phyloP scores from a whole-genome alignment of 1,284 basidiomycete species.

The Gastroboletus turbinatus region DNA sequence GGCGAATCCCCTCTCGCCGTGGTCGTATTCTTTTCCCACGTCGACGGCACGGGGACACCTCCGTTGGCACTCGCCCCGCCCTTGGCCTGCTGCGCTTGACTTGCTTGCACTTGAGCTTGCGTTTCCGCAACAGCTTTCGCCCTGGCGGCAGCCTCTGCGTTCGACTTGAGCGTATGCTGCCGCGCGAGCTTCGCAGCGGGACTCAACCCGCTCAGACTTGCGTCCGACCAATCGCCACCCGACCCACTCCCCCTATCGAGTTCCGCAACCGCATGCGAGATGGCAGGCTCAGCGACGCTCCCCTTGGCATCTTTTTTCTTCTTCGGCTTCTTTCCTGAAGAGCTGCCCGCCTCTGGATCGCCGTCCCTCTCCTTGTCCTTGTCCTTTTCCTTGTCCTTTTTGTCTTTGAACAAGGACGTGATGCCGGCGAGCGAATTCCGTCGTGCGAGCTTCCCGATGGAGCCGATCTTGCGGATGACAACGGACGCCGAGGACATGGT shows the following conservation, averaged over 20 bases:
- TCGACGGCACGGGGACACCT: conserved; percentile 49
- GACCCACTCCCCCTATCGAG: conserved; percentile 59
- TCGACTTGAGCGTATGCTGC: conserved; percentile 84
- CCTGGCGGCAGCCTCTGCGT: conserved; percentile 77
- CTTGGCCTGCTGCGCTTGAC: conserved; percentile 41
- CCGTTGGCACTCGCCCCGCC: conserved; percentile 27
- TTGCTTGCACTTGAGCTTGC: conserved; percentile 50
- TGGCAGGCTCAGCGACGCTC: conserved; percentile 67
- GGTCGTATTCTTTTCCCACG: conserved; percentile 82
- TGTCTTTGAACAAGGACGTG: conserved; percentile 94
- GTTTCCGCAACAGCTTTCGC: conserved; percentile 59
- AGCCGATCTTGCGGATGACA: conserved; percentile 96
- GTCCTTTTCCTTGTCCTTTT: conserved; percentile 69
- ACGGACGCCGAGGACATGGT: conserved; percentile 95
- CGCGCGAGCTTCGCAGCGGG: conserved; percentile 91
- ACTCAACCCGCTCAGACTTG: conserved; percentile 75
- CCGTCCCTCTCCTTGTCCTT: conserved; percentile 46
- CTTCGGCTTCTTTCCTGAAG: conserved; percentile 43
- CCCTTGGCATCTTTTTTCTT: conserved; percentile 62
- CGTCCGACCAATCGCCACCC: conserved; percentile 50
- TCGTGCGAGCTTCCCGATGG: conserved; percentile 88
- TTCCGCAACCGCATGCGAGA: conserved; percentile 87
- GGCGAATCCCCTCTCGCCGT: conserved; percentile 50
- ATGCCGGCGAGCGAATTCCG: conserved; percentile 90
- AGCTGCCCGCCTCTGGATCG: conserved; percentile 40